Conservation (phyloP, 495 filamentous ascomycete genomes). For the Antarctomyces pellizariae region DNA sequence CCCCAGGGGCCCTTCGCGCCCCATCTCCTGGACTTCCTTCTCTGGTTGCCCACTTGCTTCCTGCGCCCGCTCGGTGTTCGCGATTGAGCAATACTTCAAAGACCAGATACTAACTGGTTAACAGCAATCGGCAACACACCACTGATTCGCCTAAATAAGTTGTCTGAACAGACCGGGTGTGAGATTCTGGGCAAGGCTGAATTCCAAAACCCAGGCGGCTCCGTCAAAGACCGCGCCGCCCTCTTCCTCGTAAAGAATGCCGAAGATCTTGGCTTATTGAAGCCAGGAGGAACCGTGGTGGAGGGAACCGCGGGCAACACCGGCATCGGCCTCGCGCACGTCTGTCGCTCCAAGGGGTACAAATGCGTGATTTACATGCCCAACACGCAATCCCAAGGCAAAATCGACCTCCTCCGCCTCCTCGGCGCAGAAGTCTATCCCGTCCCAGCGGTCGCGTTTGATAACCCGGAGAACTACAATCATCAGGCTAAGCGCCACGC, state of each 20-base stretch:
- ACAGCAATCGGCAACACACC: conserved; percentile 88
- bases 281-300: conserved; percentile 77
- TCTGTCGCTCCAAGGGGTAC: conserved; percentile 85
- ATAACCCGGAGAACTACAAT: conserved; percentile 93
- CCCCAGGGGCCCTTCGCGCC: neutral
- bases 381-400: conserved; percentile 92
- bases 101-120: conserved; percentile 6
- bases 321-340: conserved; percentile 90
- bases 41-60: too few relatives aligned
- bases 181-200: conserved; percentile 91
- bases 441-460: conserved; percentile 92
- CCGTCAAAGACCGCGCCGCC: conserved; percentile 89
- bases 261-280: conserved; percentile 62
- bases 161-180: conserved; percentile 85
- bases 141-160: conserved; percentile 64
- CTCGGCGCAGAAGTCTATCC: conserved; percentile 94
- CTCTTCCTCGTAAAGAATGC: conserved; percentile 86
- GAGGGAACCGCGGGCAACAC: conserved; percentile 97
- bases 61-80: too few relatives aligned
- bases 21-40: too few relatives aligned
- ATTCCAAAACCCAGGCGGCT: conserved; percentile 94
- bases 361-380: conserved; percentile 98
- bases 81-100: too few relatives aligned
- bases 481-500: conserved; percentile 83
- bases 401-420: conserved; percentile 78